phyloP scores from a whole-genome alignment of 768 basidiomycete species.

The Serendipita sp. region DNA sequence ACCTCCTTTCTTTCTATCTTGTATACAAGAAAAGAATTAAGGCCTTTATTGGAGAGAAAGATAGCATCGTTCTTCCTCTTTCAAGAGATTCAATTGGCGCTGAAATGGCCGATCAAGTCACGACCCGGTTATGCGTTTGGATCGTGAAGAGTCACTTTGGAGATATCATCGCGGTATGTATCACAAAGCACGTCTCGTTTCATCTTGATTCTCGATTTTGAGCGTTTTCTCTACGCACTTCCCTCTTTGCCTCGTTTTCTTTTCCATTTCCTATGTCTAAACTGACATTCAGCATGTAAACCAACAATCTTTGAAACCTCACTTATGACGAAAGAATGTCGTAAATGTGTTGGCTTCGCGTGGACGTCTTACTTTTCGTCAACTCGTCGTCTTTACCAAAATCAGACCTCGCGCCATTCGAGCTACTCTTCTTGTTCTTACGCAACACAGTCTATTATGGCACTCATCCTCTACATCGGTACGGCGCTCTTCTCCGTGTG shows the following conservation, averaged over 20 bases:
- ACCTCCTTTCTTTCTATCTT: no score
- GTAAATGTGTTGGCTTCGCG: conserved; percentile 57
- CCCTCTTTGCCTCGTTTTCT: neutral
- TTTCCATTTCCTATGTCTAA: neutral
- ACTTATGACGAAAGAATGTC: conserved; percentile 22
- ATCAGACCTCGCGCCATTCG: conserved; percentile 53
- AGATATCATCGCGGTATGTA: conserved; percentile 42
- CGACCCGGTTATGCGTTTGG: conserved; percentile 41
- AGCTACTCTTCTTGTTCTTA: conserved; percentile 54
- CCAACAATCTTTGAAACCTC: neutral
- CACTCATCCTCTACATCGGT: conserved; percentile 27
- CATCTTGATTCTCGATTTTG: neutral
- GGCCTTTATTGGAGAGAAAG: no score
- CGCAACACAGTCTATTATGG: conserved; percentile 89
- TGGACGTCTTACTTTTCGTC: conserved; percentile 59
- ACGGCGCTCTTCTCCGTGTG: no score
- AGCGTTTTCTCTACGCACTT: neutral
- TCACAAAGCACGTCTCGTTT: neutral
- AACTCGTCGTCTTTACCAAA: conserved; percentile 51
- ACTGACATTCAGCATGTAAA: neutral
- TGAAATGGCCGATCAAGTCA: conserved; percentile 49
- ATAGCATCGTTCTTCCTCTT: no score
- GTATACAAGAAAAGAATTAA: no score
- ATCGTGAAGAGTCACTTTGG: conserved; percentile 54
- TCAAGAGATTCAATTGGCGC: neutral